Evolutionary conservation across 73 alveolate species (phyloP), one percentile per base, ranked within the genome.

Genomic region (Urostyla sp.): DNA sequence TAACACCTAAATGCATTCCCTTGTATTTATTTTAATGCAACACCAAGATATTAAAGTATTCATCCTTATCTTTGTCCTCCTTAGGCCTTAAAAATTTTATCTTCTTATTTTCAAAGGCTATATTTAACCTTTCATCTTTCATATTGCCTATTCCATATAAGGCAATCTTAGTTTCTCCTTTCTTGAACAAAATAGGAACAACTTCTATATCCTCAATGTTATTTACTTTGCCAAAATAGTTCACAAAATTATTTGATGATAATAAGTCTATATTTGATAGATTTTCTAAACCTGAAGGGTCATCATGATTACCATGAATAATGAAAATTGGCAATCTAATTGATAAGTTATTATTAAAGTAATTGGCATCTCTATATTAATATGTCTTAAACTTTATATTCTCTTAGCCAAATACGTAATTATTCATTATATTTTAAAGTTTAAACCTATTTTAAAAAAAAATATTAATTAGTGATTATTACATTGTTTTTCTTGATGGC

Each of bases 261-360:
- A 97, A 75, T 43, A 95, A 76, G 76, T 97, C 98, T 1, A 95
- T 87, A 38, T 94, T 94, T 0, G 98, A 91, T 36, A 95, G 78
- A 67, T 90, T 75, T 61, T 92, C 97, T 31, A 91, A 90, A 10
- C 97, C 99, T 10, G 95, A 72, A 13, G 98, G 98, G 69, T 97
- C 98, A 83, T 97, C 99, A 74, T 97, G 99, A 81, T 97, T 97
- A 8, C 99, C 99, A 90, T 97, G 99, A 23, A 97, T 94, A 16
- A 92, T 94, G 78, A 94, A 97, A 7, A 97, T 92, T 0, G 99
- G 99, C 51, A 97, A 72, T 59, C 85, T 90, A 13, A 97, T 91
- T 63, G 88, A 84, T 48, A 95, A 61, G 73, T 94, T 90, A 35
- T 86, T 90, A 74, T 96, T 90, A 55, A 83, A 69, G 74, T 87